Percentiles rank a stretch among this genome's conserved stretches.
Evolutionary conservation across 2,329 filamentous ascomycete species (phyloP).

Genomic region (Nemania sp.): DNA sequence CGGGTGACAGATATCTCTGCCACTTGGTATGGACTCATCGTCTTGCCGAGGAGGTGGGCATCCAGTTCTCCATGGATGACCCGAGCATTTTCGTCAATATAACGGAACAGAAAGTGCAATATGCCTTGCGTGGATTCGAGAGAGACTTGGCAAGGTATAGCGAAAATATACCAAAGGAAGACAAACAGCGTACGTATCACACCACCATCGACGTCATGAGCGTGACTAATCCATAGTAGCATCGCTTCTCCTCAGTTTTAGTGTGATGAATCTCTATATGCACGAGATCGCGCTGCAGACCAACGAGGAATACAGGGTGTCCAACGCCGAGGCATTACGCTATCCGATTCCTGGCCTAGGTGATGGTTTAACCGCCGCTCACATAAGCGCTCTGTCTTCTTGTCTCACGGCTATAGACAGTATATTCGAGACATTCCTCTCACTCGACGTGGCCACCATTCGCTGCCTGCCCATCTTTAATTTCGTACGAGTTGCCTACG

Average conservation of each 20-base stretch:
- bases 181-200: slow-evolving; percentile 62
- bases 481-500: slow-evolving; percentile 73
- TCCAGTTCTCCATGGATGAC: slow-evolving; percentile 71
- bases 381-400: slow-evolving; percentile 69
- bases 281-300: slow-evolving; percentile 73
- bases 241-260: slow-evolving; percentile 66
- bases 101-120: slow-evolving; percentile 65
- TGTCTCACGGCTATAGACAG: slow-evolving; percentile 69
- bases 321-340: slow-evolving; percentile 51
- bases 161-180: slow-evolving; percentile 55
- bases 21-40: slow-evolving; percentile 64
- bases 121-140: slow-evolving; percentile 68
- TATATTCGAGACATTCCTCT: slow-evolving; percentile 67
- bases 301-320: slow-evolving; percentile 52
- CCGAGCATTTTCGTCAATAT: slow-evolving; percentile 58
- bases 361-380: slow-evolving; percentile 54
- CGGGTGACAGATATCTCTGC: slow-evolving; percentile 61
- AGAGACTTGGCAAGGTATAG: slow-evolving; percentile 65
- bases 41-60: slow-evolving; percentile 69
- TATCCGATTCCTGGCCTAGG: slow-evolving; percentile 49
- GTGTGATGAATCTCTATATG: slow-evolving; percentile 72
- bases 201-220: slow-evolving; percentile 22
- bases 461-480: slow-evolving; percentile 71
- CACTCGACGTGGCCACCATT: slow-evolving; percentile 61
- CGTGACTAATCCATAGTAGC: slow-evolving; percentile 46